A percentile compares a stretch with the other conserved stretches of the same genome.
These are phyloP conservation scores for Cercospora berteroae DNA, from an alignment of 2,329 filamentous ascomycete species.

Conservation along the genomic window DNA sequence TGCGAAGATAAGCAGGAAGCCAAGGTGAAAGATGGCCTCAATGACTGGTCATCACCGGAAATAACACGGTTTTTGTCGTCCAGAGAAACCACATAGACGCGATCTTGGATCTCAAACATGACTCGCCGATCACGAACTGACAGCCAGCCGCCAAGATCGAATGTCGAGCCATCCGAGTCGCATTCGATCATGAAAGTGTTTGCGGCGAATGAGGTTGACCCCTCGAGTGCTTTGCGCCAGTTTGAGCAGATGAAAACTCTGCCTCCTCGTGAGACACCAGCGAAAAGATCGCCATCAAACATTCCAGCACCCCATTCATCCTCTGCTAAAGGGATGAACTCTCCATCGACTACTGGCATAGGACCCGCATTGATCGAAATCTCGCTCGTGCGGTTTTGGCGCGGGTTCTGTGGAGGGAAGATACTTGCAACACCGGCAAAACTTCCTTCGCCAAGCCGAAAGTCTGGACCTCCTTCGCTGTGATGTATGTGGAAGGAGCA, in stretches of 20 bases:
- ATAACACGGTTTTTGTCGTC: slow-evolving; percentile 33
- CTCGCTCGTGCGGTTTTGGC: slow-evolving; percentile 16
- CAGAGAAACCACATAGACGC: slow-evolving; percentile 45
- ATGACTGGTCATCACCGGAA: background rate
- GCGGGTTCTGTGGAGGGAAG: background rate
- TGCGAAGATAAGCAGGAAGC: slow-evolving; percentile 40
- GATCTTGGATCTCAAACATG: slow-evolving; percentile 47
- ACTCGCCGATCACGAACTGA: slow-evolving; percentile 44
- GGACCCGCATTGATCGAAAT: slow-evolving; percentile 24
- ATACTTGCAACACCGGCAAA: background rate
- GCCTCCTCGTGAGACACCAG: slow-evolving; percentile 46
- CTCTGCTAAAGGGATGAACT: slow-evolving; percentile 30
- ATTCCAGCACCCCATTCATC: slow-evolving; percentile 52
- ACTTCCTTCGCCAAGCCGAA: slow-evolving; percentile 12
- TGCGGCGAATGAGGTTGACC: slow-evolving; percentile 12
- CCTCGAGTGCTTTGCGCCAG: slow-evolving; percentile 40
- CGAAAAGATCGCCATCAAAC: slow-evolving; percentile 44
- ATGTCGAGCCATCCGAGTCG: slow-evolving; percentile 41
- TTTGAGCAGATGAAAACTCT: slow-evolving; percentile 47
- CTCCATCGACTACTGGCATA: slow-evolving; percentile 17
- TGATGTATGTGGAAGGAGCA: slow-evolving; percentile 38
- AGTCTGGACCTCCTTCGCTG: slow-evolving; percentile 21
- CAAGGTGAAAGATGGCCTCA: slow-evolving; percentile 29
- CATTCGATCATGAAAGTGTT: slow-evolving; percentile 43
- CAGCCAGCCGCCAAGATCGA: slow-evolving; percentile 50